Percentiles rank a stretch among this genome's conserved stretches.
Evolutionary conservation across 2,329 filamentous ascomycete species (phyloP).

Genomic region (Leptosphaerulina australis): DNA sequence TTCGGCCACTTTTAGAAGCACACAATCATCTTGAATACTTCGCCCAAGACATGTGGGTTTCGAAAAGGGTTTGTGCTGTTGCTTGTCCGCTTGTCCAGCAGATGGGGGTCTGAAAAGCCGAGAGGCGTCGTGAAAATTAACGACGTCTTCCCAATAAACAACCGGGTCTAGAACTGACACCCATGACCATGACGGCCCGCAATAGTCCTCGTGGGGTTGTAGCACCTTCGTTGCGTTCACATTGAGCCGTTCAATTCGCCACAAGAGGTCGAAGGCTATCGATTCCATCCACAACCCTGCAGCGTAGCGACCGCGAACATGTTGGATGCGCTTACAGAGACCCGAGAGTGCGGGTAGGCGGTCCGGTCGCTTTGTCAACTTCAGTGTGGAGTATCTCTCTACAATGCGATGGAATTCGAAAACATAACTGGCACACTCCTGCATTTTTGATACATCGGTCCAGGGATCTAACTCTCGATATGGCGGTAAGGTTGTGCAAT

Average conservation of each 20-base stretch:
- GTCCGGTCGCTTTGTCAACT: constrained; percentile 18
- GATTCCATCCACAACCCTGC: constrained; percentile 28
- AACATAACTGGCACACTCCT: constrained; percentile 15
- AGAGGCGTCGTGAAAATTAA: constrained; percentile 14
- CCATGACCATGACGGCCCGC: constrained; percentile 28
- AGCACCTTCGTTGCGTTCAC: not conserved
- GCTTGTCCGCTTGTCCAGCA: not conserved
- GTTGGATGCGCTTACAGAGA: constrained; percentile 20
- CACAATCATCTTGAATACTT: not conserved
- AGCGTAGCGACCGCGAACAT: constrained; percentile 21
- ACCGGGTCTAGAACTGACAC: constrained; percentile 17
- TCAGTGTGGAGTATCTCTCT: constrained; percentile 24
- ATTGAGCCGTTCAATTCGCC: constrained; percentile 22
- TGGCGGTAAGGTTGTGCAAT: not conserved
- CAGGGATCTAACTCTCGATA: not conserved
- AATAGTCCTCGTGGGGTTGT: constrained; percentile 3
- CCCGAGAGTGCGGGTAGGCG: constrained; percentile 25
- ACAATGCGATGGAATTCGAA: constrained; percentile 23
- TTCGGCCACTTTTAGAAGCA: not conserved
- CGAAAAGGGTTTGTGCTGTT: constrained; percentile 1
- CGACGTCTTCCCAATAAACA: constrained; percentile 22
- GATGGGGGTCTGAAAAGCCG: not conserved
- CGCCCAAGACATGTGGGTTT: not conserved
- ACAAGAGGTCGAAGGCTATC: constrained; percentile 25
- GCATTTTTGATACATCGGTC: not conserved